phyloP scores from a whole-genome alignment of 2,329 filamentous ascomycete species.

The Paracorniculantispora psalliotae region DNA sequence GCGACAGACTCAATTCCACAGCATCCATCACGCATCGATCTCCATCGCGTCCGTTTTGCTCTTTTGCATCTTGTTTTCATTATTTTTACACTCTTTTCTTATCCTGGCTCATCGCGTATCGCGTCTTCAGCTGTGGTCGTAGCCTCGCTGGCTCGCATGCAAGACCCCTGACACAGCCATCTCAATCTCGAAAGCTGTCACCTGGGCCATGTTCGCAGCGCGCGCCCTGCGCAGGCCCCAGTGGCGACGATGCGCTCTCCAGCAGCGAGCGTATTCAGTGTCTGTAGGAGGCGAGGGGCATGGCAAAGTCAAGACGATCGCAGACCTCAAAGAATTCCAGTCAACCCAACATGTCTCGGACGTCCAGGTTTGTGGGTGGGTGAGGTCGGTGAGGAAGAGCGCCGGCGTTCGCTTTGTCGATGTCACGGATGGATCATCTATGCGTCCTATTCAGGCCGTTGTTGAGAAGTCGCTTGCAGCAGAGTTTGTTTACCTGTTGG shows the following conservation, averaged over 20 bases:
- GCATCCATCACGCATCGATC: neutral
- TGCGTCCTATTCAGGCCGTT: slow-evolving; percentile 74
- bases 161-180: neutral
- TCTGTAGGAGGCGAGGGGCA: slow-evolving; percentile 24
- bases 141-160: neutral
- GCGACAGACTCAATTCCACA: neutral
- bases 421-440: slow-evolving; percentile 80
- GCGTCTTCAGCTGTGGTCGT: neutral
- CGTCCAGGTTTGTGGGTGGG: slow-evolving; percentile 68
- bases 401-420: slow-evolving; percentile 80
- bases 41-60: neutral
- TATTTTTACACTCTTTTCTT: neutral
- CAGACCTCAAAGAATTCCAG: slow-evolving; percentile 51
- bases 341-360: slow-evolving; percentile 39
- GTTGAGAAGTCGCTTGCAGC: slow-evolving; percentile 65
- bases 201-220: neutral
- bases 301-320: slow-evolving; percentile 39
- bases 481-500: slow-evolving; percentile 51
- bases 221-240: neutral
- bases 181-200: neutral
- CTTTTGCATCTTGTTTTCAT: no score
- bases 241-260: neutral
- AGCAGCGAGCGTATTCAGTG: slow-evolving; percentile 29
- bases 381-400: slow-evolving; percentile 81
- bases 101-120: neutral